Evolutionary conservation across 345 rosid species (phyloP).

Genomic region (Syzygium aqueum): DNA sequence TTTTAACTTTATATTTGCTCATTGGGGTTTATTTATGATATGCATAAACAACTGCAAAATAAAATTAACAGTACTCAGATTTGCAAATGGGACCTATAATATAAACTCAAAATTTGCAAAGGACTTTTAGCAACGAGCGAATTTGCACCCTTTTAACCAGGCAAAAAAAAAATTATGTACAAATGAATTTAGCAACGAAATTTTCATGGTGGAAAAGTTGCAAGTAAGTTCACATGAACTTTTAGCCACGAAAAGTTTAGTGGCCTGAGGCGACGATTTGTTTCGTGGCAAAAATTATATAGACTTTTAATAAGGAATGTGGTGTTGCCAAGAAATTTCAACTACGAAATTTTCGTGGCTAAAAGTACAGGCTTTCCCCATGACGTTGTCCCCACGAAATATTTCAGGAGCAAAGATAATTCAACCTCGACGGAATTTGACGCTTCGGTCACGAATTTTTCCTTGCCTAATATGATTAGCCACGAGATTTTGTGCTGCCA

Average conservation of each 20-base stretch:
- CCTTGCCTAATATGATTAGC: not conserved
- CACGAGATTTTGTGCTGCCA: not conserved
- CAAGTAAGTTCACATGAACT: not conserved
- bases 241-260: not conserved
- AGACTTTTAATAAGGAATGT: not conserved
- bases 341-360: not conserved
- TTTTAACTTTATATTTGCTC: not conserved
- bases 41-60: not conserved
- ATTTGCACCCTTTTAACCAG: not conserved
- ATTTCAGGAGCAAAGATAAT: not conserved
- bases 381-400: not conserved
- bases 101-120: not conserved
- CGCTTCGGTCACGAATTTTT: not conserved
- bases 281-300: not conserved
- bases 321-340: not conserved
- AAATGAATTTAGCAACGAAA: not conserved
- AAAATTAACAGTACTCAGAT: not conserved
- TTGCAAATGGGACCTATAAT: no score
- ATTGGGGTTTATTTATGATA: not conserved
- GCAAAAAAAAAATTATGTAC: not conserved
- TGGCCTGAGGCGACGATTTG: accelerated
- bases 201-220: not conserved
- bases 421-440: not conserved
- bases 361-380: not conserved
- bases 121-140: not conserved